Evolutionary conservation across 768 basidiomycete genomes (phyloP).

Genomic region (Psilocybe cyanescens): DNA sequence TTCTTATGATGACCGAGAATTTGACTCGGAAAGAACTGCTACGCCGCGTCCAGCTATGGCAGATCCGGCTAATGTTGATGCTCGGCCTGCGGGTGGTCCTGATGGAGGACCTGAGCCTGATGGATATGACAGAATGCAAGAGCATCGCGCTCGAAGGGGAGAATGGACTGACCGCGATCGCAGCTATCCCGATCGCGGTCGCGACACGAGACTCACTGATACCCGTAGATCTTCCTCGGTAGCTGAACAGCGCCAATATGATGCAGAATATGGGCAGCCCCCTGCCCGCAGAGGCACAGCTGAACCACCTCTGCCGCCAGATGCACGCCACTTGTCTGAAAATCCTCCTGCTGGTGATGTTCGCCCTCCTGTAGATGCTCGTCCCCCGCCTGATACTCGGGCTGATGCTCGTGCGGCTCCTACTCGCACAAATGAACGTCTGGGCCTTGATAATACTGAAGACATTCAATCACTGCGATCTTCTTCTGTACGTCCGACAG

Average conservation of each 20-base stretch:
- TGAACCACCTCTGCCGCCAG: conserved; percentile 17
- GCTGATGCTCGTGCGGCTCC: conserved; percentile 15
- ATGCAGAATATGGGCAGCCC: conserved; percentile 4
- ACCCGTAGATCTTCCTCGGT: conserved; percentile 7
- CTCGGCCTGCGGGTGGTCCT: conserved; percentile 12
- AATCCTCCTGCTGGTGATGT: conserved; percentile 14
- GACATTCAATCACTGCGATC: conserved; percentile 19
- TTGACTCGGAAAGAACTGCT: conserved; percentile 11
- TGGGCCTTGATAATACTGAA: conserved; percentile 17
- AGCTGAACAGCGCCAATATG: conserved; percentile 6
- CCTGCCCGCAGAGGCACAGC: conserved; percentile 12
- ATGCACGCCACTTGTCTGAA: conserved; percentile 15
- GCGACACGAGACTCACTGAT: conserved; percentile 13
- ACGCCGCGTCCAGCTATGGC: conserved; percentile 8
- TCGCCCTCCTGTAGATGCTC: conserved; percentile 20
- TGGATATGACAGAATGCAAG: conserved; percentile 2
- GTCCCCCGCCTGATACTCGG: conserved; percentile 14
- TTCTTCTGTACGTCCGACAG: conserved; percentile 18
- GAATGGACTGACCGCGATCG: conserved; percentile 12
- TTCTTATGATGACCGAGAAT: conserved; percentile 13
- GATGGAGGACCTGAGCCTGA: conserved; percentile 14
- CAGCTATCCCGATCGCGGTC: conserved; percentile 8
- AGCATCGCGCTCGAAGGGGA: conserved; percentile 6
- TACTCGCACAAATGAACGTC: conserved; percentile 10
- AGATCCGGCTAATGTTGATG: conserved; percentile 8